A percentile compares a stretch with the other conserved stretches of the same genome.
Evolutionary conservation across 768 basidiomycete genomes (phyloP).

Genomic region (Imleria badia): DNA sequence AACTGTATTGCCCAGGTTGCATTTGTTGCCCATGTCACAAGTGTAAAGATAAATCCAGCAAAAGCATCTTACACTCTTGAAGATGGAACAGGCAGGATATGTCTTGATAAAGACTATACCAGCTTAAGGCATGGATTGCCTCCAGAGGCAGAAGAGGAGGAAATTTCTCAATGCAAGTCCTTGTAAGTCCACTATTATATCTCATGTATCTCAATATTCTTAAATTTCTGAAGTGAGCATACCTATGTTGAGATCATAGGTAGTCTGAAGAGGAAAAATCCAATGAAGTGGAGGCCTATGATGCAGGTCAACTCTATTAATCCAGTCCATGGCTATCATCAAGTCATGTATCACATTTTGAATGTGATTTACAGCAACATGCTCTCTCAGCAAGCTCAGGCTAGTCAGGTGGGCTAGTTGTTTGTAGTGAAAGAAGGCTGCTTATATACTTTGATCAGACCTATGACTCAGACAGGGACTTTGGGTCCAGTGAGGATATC

Average conservation of each 20-base stretch:
- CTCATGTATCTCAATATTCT: background rate
- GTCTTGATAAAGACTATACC: background rate
- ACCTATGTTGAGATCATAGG: slow-evolving; percentile 20
- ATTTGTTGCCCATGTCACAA: slow-evolving; percentile 47
- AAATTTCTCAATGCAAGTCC: background rate
- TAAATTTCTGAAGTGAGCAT: slow-evolving; percentile 14
- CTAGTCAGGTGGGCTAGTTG: slow-evolving; percentile 8
- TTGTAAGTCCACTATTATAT: slow-evolving; percentile 17
- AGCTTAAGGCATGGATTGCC: background rate
- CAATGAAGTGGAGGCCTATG: background rate
- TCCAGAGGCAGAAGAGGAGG: slow-evolving; percentile 10
- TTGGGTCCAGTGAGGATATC: background rate
- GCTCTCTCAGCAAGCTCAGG: slow-evolving; percentile 3
- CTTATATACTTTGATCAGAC: slow-evolving; percentile 5
- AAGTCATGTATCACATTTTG: slow-evolving; percentile 29
- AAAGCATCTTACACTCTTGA: slow-evolving; percentile 27
- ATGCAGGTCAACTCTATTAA: slow-evolving; percentile 16
- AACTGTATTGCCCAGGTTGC: slow-evolving; percentile 34
- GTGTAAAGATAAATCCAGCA: slow-evolving; percentile 14
- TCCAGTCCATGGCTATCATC: slow-evolving; percentile 17
- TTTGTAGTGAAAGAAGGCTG: background rate
- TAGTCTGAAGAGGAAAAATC: background rate
- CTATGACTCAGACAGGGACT: background rate
- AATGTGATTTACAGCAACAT: slow-evolving; percentile 19
- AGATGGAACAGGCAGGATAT: slow-evolving; percentile 38